phyloP scores from a whole-genome alignment of 1,284 basidiomycete genomes.

The Heterobasidion parviporum region DNA sequence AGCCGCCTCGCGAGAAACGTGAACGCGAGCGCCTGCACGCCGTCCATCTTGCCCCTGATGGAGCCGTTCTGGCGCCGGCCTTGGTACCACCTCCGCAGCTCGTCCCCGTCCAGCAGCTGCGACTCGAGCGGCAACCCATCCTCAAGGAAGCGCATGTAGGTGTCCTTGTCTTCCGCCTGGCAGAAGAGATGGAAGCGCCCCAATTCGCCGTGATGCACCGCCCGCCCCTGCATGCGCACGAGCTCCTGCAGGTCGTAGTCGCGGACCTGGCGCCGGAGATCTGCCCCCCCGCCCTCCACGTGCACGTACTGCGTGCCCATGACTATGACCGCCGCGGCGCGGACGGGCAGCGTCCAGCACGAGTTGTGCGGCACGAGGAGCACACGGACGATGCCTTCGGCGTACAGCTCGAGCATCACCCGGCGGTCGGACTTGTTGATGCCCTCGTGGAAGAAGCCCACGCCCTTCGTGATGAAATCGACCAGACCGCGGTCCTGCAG shows the following conservation, averaged over 20 bases:
- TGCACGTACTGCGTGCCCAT: constrained; percentile 90
- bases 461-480: constrained; percentile 81
- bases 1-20: constrained; percentile 76
- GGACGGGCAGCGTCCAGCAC: constrained; percentile 82
- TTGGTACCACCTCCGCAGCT: constrained; percentile 47
- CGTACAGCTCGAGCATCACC: constrained; percentile 78
- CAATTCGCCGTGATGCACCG: constrained; percentile 51
- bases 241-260: constrained; percentile 83
- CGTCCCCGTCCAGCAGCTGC: constrained; percentile 17
- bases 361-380: constrained; percentile 78
- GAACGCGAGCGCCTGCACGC: constrained; percentile 72
- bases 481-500: constrained; percentile 62
- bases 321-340: constrained; percentile 76
- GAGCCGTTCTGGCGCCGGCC: constrained; percentile 28
- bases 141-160: constrained; percentile 74
- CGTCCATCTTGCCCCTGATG: constrained; percentile 54
- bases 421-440: constrained; percentile 66
- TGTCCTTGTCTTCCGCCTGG: constrained; percentile 74
- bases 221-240: constrained; percentile 86
- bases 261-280: constrained; percentile 51
- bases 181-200: constrained; percentile 85
- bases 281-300: constrained; percentile 31
- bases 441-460: constrained; percentile 83
- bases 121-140: constrained; percentile 91
- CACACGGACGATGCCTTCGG: constrained; percentile 75